phyloP scores from a whole-genome alignment of 257 asterid genomes.

The Gynochthodes officinalis region DNA sequence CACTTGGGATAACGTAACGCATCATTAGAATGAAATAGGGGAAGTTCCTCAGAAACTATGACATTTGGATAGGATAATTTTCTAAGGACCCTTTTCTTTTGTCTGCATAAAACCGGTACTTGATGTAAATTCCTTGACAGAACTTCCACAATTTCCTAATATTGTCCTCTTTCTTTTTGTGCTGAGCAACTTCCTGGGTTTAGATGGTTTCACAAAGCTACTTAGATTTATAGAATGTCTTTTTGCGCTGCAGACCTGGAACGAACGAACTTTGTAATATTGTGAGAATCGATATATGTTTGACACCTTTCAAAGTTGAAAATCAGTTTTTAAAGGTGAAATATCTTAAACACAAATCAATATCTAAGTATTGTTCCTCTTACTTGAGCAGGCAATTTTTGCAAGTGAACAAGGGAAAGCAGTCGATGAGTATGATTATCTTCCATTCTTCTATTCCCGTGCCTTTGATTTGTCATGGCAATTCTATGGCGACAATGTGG shows the following conservation, averaged over 20 bases:
- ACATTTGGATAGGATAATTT: not conserved
- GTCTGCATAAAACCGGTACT: not conserved
- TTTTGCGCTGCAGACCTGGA: not conserved
- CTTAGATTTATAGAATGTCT: not conserved
- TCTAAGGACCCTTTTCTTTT: no score
- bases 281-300: not conserved
- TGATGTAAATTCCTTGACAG: not conserved
- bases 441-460: constrained; percentile 86
- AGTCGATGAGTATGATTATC: constrained; percentile 76
- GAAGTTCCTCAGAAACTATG: not conserved
- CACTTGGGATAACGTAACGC: not conserved
- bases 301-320: not conserved
- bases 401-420: constrained; percentile 61
- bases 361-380: constrained; percentile 9
- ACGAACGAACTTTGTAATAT: no score
- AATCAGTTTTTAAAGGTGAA: not conserved
- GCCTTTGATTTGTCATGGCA: constrained; percentile 90
- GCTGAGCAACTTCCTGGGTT: not conserved
- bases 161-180: not conserved
- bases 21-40: not conserved
- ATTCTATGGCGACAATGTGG: constrained; percentile 83
- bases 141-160: not conserved
- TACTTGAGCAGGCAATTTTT: constrained; percentile 61
- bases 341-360: not conserved
- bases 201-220: not conserved